phyloP scores from a whole-genome alignment of 352 stramenopile genomes.

The Globisporangium polare region DNA sequence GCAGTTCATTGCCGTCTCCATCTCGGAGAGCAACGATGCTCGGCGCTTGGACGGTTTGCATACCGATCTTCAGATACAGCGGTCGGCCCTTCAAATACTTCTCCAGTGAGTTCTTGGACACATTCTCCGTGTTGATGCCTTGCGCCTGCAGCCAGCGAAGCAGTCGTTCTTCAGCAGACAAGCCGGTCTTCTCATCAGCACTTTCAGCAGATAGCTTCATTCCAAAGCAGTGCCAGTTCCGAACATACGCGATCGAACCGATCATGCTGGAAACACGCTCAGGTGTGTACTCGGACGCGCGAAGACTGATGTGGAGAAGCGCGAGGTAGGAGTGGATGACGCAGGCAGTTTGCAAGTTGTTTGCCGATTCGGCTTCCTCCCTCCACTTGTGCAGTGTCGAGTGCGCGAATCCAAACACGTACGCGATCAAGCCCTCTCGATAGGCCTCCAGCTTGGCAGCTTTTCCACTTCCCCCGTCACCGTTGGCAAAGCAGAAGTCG shows the following conservation, averaged over 20 bases:
- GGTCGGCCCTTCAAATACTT: conserved; percentile 86
- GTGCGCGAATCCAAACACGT: conserved; percentile 67
- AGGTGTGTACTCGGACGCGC: conserved; percentile 58
- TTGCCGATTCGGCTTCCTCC: conserved; percentile 56
- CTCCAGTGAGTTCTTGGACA: conserved; percentile 71
- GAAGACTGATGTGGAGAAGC: conserved; percentile 68
- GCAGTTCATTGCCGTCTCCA: conserved; percentile 49
- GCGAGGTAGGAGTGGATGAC: conserved; percentile 84
- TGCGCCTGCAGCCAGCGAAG: conserved; percentile 88
- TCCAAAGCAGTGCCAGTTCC: conserved; percentile 91
- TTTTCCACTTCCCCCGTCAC: conserved; percentile 25
- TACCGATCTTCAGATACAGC: conserved; percentile 84
- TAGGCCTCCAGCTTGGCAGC: conserved; percentile 41
- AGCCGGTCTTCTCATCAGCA: conserved; percentile 32
- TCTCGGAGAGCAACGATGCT: conserved; percentile 68
- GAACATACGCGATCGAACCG: conserved; percentile 82
- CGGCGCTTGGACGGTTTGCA: conserved; percentile 85
- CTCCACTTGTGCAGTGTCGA: conserved; percentile 77
- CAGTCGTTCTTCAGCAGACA: conserved; percentile 73
- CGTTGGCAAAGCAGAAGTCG: conserved; percentile 32
- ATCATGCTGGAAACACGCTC: conserved; percentile 69
- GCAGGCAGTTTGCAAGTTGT: conserved; percentile 79
- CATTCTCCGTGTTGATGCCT: conserved; percentile 85
- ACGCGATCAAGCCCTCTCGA: conserved; percentile 49
- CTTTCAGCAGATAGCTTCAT: conserved; percentile 71